Base-by-base conservation (phyloP, 2,329 filamentous ascomycete genomes). In the Alternaria sp. region DNA sequence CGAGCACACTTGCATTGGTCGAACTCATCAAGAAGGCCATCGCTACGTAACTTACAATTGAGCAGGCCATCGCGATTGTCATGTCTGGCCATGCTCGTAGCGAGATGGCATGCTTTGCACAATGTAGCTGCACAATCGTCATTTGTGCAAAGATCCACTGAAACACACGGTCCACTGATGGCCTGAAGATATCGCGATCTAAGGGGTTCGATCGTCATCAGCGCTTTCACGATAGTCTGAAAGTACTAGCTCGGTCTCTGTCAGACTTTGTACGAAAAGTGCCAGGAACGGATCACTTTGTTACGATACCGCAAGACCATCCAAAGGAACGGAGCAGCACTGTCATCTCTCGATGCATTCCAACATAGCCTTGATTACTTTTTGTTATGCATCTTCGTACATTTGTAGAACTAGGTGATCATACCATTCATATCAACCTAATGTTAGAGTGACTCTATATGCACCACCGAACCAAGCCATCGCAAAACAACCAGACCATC, bases 321-420 rank as follows among this genome's bases (percentile, higher is more conserved):
- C 4, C 4, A 8, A n/a, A 36, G 15, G 32, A 36, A n/a, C 13
- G 7, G 7, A 36, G 32, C 15, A 36, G 32, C 30, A 36, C 15
- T 4, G 32, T 4, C 32, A 4, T 9, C 7, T 36, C 32, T 9
- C 0, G 15, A n/a, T 2, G 0, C 0, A n/a, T n/a, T n/a, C 2
- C 30, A 8, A n/a, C 7, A 8, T 36, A 2, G 32, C 4, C 32
- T 36, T 36, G 4, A 36, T 36, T 0, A 36, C 13, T n/a, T 9
- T n/a, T 8, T 36, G 30, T 36, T 9, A 13, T 36, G 30, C 3
- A 15, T 36, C 6, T 7, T 36, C 13, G 13, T 15, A 5, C 30
- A 8, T 36, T 8, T 5, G 4, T 15, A 36, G 2, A 15, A 36
- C 6, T 8, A 36, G 6, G 13, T 36, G 13, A 36, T 9, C 1